A percentile compares a stretch with the other conserved stretches of the same genome.
Conservation (phyloP, 148 eudicot species). For the Talinum fruticosum region DNA sequence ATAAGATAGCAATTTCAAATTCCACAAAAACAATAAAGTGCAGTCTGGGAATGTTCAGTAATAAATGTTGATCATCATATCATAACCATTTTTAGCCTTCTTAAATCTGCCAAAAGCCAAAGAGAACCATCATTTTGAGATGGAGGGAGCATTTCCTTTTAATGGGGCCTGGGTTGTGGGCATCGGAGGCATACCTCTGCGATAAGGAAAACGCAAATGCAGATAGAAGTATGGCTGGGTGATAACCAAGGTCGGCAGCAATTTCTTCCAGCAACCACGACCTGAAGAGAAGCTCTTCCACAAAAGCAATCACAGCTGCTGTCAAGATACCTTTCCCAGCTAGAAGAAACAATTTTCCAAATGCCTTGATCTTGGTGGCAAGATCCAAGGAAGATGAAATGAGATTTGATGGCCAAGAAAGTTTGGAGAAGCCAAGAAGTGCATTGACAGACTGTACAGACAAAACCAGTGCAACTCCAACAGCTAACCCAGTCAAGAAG, state of each 20-base stretch:
- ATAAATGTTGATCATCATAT: too few species aligned
- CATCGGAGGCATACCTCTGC: constrained; percentile 55
- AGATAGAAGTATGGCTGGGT: constrained; percentile 68
- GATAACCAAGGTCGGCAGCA: constrained; percentile 75
- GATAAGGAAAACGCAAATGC: constrained; percentile 72
- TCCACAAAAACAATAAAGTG: too few species aligned
- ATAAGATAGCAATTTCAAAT: too few species aligned
- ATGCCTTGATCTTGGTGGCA: constrained; percentile 45
- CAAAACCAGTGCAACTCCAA: constrained; percentile 67
- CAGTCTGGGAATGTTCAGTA: too few species aligned
- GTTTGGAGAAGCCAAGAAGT: constrained; percentile 52
- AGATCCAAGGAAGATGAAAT: constrained; percentile 40
- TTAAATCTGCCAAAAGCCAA: too few species aligned
- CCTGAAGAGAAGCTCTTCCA: constrained; percentile 83
- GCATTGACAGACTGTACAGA: constrained; percentile 54
- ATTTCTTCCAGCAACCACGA: constrained; percentile 96
- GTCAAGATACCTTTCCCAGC: constrained; percentile 55
- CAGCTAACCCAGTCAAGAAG: constrained; percentile 61
- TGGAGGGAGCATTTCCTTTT: background rate
- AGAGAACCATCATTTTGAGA: too few species aligned
- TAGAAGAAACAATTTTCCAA: constrained; percentile 45
- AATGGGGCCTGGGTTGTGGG: background rate
- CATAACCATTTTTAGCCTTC: too few species aligned
- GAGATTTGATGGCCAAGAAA: constrained; percentile 54
- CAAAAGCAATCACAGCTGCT: constrained; percentile 64